Evolutionary conservation across 371 early-diverging fungal genomes (phyloP), one percentile per base, ranked within the genome.

Genomic region (Lichtheimia ornata): DNA sequence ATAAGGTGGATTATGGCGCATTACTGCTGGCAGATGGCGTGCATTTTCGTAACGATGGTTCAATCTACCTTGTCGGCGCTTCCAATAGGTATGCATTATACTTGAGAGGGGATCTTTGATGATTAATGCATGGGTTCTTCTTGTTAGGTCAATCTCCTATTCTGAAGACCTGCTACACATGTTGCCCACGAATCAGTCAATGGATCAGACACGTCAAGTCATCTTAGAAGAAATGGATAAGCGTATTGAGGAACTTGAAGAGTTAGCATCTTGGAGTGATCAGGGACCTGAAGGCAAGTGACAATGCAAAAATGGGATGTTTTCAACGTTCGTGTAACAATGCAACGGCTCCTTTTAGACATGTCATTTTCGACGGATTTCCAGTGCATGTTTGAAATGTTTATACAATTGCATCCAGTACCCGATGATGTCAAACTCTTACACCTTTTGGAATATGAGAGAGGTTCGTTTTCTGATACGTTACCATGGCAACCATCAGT

Each of bases 311-410:
- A 20, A 9, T 18, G 47, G 52, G 18, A 25, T 25, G 11, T 35
- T 9, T 6, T 6, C 11, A 35, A 35, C 35, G 9, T 35, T 35
- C 9, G 35, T 35, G 35, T 35, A 35, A 35, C 35, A 35, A 5
- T 35, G 11, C 35, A 1, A 35, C 2, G 5, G 35, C 17, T n/a
- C n/a, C 12, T 15, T 58, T 15, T 67, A 80, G 82, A 85, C 18
- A 63, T 53, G 40, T 61, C 72, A 13, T 35, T 70, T 1, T 65
- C 80, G 1, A 70, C 72, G 4, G 50, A 67, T 0, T 79, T 81
- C 43, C 69, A 63, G 25, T 90, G 90, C 58, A 64, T 70, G 11
- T 88, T 85, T 55, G 84, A 88, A 52, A 67, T 88, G 30, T 85
- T 75, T 63, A 68, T 77, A 58, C 88, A 86, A 35, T 74, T 90